Conservation (phyloP, 1,139 yeast genomes). For the Eremothecium sinecaudum region DNA sequence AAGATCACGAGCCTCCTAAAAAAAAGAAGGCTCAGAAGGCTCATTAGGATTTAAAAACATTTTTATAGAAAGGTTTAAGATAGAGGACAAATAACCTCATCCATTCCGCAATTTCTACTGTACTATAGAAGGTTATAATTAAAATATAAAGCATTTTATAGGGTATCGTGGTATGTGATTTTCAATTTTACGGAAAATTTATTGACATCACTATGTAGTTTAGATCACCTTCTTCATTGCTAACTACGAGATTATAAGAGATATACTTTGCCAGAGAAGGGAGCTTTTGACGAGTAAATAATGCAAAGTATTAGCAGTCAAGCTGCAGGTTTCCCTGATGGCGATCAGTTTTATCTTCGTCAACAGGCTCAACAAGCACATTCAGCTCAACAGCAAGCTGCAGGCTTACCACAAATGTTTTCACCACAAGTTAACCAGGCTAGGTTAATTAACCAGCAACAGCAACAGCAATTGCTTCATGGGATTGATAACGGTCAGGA, state of each 20-base stretch:
- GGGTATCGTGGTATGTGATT: no score
- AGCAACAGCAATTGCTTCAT: slow-evolving; percentile 19
- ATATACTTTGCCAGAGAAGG: background rate
- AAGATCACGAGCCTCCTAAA: background rate
- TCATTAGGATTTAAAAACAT: background rate
- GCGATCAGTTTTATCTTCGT: slow-evolving; percentile 17
- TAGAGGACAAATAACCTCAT: no score
- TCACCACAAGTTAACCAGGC: slow-evolving; percentile 23
- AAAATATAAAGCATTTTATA: no score
- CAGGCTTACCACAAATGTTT: slow-evolving; percentile 22
- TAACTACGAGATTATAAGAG: no score
- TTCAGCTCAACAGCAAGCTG: slow-evolving; percentile 17
- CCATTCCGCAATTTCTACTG: background rate
- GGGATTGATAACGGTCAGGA: slow-evolving; percentile 15
- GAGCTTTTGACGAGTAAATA: background rate
- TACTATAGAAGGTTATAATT: background rate
- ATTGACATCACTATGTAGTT: no score
- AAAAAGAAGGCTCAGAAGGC: background rate
- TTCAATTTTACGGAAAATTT: no score
- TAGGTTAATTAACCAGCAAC: slow-evolving; percentile 20
- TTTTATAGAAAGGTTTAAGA: background rate
- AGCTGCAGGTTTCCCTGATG: slow-evolving; percentile 22
- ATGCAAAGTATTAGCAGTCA: slow-evolving; percentile 26
- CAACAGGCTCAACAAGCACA: slow-evolving; percentile 17
- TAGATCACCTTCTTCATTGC: no score